Conservation (phyloP, 306 rosid species). For the Acacia acuminata region DNA sequence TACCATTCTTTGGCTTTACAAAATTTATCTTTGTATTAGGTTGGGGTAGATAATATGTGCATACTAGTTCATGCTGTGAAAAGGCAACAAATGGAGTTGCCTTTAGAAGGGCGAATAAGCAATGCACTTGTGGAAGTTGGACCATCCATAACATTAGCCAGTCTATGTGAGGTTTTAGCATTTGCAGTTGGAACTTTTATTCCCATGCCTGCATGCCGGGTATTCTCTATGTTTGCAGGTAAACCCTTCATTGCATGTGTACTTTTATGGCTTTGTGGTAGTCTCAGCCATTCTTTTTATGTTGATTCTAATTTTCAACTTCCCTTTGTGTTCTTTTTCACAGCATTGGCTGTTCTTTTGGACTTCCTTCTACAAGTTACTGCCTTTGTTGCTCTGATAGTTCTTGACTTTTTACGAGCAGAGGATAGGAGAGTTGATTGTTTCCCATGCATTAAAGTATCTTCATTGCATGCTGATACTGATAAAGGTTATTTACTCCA, state of each 20-base stretch:
- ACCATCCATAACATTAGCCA: constrained; percentile 96
- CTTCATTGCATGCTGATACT: constrained; percentile 52
- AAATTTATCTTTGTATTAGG: constrained; percentile 46
- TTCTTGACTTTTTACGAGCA: constrained; percentile 75
- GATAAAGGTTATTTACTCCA: constrained; percentile 61
- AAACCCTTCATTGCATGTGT: constrained; percentile 23
- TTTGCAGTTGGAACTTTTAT: constrained; percentile 97
- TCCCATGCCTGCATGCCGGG: constrained; percentile 99
- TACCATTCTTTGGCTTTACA: constrained; percentile 26
- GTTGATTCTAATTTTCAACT: constrained; percentile 27
- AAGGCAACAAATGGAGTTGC: constrained; percentile 78
- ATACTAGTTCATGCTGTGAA: constrained; percentile 95
- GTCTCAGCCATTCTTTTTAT: constrained; percentile 28
- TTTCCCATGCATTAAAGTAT: constrained; percentile 77
- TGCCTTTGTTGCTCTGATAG: constrained; percentile 92
- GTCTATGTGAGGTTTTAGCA: constrained; percentile 94
- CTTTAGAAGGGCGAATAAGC: constrained; percentile 92
- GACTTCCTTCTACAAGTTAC: constrained; percentile 98
- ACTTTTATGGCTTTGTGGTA: constrained; percentile 21
- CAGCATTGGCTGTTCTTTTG: constrained; percentile 95
- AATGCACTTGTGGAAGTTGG: constrained; percentile 98
- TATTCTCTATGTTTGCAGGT: constrained; percentile 99
- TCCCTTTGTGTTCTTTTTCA: constrained; percentile 45
- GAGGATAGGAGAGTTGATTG: constrained; percentile 96
- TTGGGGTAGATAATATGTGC: constrained; percentile 99